These are phyloP conservation scores for Pseudonitzschia multiseries DNA, from an alignment of 108 stramenopile genomes.

Conservation along the genomic window DNA sequence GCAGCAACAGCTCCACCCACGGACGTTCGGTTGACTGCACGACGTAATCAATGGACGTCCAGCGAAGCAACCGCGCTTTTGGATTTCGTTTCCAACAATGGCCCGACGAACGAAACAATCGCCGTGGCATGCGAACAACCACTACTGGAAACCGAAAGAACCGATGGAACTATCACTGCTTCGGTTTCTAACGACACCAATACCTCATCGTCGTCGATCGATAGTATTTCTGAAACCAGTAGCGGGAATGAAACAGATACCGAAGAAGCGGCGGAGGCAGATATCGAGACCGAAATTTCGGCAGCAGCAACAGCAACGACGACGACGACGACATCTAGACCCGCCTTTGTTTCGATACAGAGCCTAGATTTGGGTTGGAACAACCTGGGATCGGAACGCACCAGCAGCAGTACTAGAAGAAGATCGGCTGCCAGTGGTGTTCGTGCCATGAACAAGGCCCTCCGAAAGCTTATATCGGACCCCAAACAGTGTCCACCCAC, in stretches of 20 bases:
- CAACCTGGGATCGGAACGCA: slow-evolving; percentile 34
- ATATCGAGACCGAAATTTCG: slow-evolving; percentile 10
- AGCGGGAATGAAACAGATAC: neutral
- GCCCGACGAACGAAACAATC: slow-evolving; percentile 6
- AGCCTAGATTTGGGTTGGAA: slow-evolving; percentile 70
- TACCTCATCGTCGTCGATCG: neutral
- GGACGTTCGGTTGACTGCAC: slow-evolving; percentile 6
- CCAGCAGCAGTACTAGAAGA: slow-evolving; percentile 18
- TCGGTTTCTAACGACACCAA: neutral
- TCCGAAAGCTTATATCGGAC: slow-evolving; percentile 25
- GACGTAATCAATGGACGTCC: slow-evolving; percentile 20
- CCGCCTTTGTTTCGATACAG: slow-evolving; percentile 8
- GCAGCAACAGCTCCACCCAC: neutral
- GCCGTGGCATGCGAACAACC: neutral
- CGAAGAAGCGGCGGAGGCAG: neutral
- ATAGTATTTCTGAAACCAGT: neutral
- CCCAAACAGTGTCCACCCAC: slow-evolving; percentile 39
- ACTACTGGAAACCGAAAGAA: neutral
- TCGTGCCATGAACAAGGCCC: slow-evolving; percentile 19
- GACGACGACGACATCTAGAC: slow-evolving; percentile 8
- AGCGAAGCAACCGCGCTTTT: slow-evolving; percentile 17
- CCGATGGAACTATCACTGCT: neutral
- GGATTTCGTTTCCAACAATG: slow-evolving; percentile 7
- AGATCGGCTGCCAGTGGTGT: slow-evolving; percentile 27
- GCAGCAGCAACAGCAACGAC: slow-evolving; percentile 8